phyloP scores from a whole-genome alignment of 768 basidiomycete genomes.

The Leucocoprinus leucothites region DNA sequence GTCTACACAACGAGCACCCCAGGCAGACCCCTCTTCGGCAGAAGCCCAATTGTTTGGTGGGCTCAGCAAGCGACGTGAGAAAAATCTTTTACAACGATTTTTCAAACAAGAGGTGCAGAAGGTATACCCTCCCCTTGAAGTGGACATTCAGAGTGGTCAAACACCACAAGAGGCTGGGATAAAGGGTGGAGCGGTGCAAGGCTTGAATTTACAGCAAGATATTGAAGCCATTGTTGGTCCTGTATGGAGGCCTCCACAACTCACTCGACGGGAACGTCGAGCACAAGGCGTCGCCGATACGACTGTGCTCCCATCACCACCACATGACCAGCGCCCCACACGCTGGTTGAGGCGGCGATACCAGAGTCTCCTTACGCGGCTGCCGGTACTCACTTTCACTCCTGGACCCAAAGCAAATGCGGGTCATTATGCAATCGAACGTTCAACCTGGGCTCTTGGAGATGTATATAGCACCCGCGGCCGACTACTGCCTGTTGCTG shows the following conservation, averaged over 20 bases:
- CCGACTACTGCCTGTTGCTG: constrained; percentile 25
- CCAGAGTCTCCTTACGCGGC: constrained; percentile 52
- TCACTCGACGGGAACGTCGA: constrained; percentile 34
- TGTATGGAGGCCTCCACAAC: constrained; percentile 19
- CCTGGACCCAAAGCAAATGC: constrained; percentile 6
- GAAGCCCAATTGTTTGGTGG: constrained; percentile 60
- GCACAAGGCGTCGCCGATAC: neutral
- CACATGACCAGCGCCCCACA: constrained; percentile 28
- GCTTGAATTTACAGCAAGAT: constrained; percentile 39
- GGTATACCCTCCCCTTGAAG: constrained; percentile 57
- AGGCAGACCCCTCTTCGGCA: constrained; percentile 52
- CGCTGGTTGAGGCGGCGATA: constrained; percentile 56
- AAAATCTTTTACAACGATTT: constrained; percentile 70
- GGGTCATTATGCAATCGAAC: constrained; percentile 26
- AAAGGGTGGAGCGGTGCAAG: constrained; percentile 14
- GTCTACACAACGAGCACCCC: constrained; percentile 48
- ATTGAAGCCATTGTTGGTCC: constrained; percentile 42
- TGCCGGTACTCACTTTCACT: constrained; percentile 51
- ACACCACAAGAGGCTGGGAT: constrained; percentile 10
- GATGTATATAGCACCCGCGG: constrained; percentile 20
- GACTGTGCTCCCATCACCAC: neutral
- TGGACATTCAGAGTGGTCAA: constrained; percentile 24
- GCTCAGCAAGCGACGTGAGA: constrained; percentile 70
- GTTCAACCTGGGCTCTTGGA: constrained; percentile 28
- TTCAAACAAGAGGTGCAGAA: constrained; percentile 54